Evolutionary conservation across 1,284 basidiomycete genomes (phyloP), one percentile per base, ranked within the genome.

Genomic region (Coniferiporia weirii): DNA sequence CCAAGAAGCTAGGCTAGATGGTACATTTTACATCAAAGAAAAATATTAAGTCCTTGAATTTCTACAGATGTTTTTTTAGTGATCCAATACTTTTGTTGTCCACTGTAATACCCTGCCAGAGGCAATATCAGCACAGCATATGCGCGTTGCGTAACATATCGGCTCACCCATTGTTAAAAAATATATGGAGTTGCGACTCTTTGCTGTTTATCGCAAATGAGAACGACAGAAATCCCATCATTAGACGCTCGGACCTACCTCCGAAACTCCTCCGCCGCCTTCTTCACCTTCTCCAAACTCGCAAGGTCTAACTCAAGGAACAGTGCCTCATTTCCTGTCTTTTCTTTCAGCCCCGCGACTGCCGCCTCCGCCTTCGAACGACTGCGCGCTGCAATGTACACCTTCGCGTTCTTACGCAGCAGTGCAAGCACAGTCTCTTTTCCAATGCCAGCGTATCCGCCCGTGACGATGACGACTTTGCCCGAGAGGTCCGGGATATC

Each of bases 271-370:
- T 68, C 62, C 1, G 67, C 72, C 4, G 76, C 71, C 45, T 65
- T 66, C 20, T 74, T 72, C 6, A 84, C 73, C 0, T 72, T 70
- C 0, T 64, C 62, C 32, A 85, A 66, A 65, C 79, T 76, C 13
- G 74, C 71, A 54, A 85, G 66, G 64, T 85, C 82, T 32, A 82
- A 69, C 62, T 77, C 62, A 12, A 85, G 61, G 64, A 78, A 80
- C 19, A 77, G 60, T 1, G 73, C 69, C 22, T 75, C 69, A 49
- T 72, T 74, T 10, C 68, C 70, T 1, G 70, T 73, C 52, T 66
- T 69, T n/a, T 66, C 52, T 64, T 72, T 72, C 60, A 83, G 56
- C 4, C 67, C 63, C 19, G 51, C 38, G n/a, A 62, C 59, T 8
- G 61, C 61, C 35, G 15, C 45, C 36, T 59, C 54, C n/a, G 57